Percentiles rank a stretch among this genome's conserved stretches.
Conservation (phyloP, 495 filamentous ascomycete species). For the Trichoderma parareesei region DNA sequence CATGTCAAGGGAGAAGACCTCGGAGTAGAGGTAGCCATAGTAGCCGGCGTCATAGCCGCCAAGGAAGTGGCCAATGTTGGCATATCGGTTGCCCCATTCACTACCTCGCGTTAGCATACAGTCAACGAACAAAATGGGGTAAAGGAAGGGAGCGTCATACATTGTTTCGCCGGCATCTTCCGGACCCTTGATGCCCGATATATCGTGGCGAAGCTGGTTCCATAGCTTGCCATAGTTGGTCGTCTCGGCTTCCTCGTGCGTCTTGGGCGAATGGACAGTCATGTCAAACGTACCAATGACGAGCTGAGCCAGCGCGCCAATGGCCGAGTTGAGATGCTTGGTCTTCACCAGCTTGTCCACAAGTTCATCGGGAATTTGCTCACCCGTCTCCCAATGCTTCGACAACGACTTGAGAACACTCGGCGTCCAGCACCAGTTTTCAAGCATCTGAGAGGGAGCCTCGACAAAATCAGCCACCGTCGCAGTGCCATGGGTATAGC, state of each 20-base stretch:
- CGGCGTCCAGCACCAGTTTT: slow-evolving; percentile 61
- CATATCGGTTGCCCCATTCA: slow-evolving; percentile 34
- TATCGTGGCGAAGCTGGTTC: slow-evolving; percentile 13
- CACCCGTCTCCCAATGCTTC: slow-evolving; percentile 45
- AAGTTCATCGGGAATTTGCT: slow-evolving; percentile 51
- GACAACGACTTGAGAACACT: slow-evolving; percentile 47
- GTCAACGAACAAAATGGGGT: neutral
- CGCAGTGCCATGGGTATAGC: slow-evolving; percentile 53
- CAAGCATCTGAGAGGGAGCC: slow-evolving; percentile 59
- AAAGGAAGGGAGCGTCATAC: slow-evolving; percentile 1
- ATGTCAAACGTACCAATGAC: slow-evolving; percentile 26
- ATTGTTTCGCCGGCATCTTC: slow-evolving; percentile 3
- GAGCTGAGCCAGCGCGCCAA: slow-evolving; percentile 31
- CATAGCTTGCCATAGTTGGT: slow-evolving; percentile 2
- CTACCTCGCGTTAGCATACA: slow-evolving; percentile 1
- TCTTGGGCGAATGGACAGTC: slow-evolving; percentile 11
- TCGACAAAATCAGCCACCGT: slow-evolving; percentile 58
- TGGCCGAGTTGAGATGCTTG: slow-evolving; percentile 53
- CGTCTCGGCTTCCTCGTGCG: slow-evolving; percentile 11
- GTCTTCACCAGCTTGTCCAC: slow-evolving; percentile 50
- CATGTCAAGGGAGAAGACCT: slow-evolving; percentile 74
- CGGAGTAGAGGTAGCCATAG: slow-evolving; percentile 47
- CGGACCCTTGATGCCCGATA: slow-evolving; percentile 12
- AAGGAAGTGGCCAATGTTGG: slow-evolving; percentile 59
- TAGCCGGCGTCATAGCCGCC: slow-evolving; percentile 58